Evolutionary conservation across 2,329 filamentous ascomycete species (phyloP), one percentile per base, ranked within the genome.

Genomic region (Aspergillus calidoustus): DNA sequence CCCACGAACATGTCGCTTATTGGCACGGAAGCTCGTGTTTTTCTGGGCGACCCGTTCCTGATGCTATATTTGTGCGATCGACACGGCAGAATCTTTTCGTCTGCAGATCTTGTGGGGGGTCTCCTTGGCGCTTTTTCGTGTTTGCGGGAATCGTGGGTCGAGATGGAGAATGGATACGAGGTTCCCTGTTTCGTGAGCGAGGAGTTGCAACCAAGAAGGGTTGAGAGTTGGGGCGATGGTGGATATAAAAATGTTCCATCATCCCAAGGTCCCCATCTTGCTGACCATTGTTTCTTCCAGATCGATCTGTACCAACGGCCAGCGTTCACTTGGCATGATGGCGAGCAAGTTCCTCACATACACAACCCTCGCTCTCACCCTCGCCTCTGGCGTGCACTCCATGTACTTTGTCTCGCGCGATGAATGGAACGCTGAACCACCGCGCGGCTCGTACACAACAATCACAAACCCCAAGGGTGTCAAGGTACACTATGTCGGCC

Each of bases 401-500:
- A 63, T 63, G 57, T 52, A 55, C 49, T 57, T 63, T 41, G 43
- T 63, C 38, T 49, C 61, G 34, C 61, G 61, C 13, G 11, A 46
- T 15, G 31, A 54, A 8, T 63, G 61, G 61, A 43, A 43, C n/a
- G 61, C 61, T 23, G 28, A 38, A 4, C 28, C 61, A 1, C 57
- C 61, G 7, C 34, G 49, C 6, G 61, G 44, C 44, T 47, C 44
- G 15, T 63, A 63, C 38, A 63, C 48, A 9, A 43, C 57, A 2
- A 60, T 63, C 2, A 54, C 53, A 3, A 11, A 50, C 6, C 22
- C 54, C 11, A 50, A 49, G 9, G 61, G 61, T 0, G 54, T 60
- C 4, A 63, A 63, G 17, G 44, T 63, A 4, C 61, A 63, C 49
- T 63, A 63, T 19, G 31, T 63, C 4, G 61, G 61, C 2, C 41